Percentiles rank a stretch among this genome's conserved stretches.
Conservation (phyloP, 169 alveolate genomes). For the Toxoplasma gondii region DNA sequence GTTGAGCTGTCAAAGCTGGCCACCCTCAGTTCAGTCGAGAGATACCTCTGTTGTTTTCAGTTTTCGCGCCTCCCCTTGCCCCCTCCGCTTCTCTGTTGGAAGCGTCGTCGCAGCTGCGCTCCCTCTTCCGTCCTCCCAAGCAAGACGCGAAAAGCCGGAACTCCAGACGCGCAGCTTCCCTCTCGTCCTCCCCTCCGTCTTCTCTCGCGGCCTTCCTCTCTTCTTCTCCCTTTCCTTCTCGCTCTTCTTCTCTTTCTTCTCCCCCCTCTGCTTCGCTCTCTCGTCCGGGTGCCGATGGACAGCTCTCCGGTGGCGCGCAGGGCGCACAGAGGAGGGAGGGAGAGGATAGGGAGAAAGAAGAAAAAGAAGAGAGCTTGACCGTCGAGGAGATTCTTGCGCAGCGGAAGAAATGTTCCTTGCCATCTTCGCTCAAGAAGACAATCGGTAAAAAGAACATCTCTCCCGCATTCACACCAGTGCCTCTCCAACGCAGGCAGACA, state of each 20-base stretch:
- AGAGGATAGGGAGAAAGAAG: not conserved
- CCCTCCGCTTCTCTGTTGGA: not conserved
- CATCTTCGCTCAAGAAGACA: not conserved
- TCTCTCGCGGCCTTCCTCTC: no score
- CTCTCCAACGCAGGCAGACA: no score
- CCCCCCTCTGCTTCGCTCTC: not conserved
- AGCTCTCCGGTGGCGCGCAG: no score
- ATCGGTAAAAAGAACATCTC: not conserved
- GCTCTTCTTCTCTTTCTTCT: not conserved
- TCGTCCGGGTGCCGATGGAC: not conserved
- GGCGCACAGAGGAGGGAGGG: no score
- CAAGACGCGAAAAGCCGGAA: no score
- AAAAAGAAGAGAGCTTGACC: not conserved
- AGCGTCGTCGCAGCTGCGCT: not conserved
- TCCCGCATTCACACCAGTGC: not conserved
- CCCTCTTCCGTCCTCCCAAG: not conserved
- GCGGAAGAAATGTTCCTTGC: not conserved
- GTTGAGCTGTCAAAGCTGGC: not conserved
- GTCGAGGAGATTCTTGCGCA: not conserved
- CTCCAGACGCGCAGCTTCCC: no score
- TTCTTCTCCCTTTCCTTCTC: no score
- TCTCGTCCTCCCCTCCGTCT: no score
- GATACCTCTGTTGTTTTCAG: not conserved
- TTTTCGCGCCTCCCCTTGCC: not conserved
- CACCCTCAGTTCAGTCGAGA: no score